These are phyloP conservation scores for Beauveria brongniartii DNA, from an alignment of 2,329 filamentous ascomycete genomes.

Conservation along the genomic window DNA sequence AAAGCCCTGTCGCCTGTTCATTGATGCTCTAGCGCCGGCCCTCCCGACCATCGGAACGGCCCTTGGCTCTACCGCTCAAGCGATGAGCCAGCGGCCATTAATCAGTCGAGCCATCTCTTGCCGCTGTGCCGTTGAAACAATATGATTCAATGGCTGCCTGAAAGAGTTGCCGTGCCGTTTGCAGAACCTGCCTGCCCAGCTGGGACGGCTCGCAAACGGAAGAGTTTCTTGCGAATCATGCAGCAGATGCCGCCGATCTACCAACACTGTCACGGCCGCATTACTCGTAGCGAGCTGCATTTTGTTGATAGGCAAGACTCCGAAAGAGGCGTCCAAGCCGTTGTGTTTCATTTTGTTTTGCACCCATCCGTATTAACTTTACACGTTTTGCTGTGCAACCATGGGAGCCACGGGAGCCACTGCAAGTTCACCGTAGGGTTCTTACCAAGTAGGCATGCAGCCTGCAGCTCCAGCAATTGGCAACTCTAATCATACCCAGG, in stretches of 20 bases:
- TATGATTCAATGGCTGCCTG: not conserved
- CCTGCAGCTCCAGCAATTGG: too few species aligned
- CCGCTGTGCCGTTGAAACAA: not conserved
- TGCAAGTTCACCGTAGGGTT: not conserved
- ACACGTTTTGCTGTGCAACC: not conserved
- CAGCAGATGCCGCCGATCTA: not conserved
- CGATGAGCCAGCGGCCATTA: not conserved
- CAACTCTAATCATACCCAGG: too few species aligned
- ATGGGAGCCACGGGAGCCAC: not conserved
- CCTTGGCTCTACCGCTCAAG: not conserved
- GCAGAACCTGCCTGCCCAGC: not conserved
- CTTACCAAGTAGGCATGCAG: not conserved
- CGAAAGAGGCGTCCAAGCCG: not conserved
- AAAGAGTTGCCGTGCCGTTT: not conserved
- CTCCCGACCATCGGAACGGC: not conserved
- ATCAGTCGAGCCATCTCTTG: too few species aligned
- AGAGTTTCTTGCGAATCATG: not conserved
- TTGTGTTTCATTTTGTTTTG: not conserved
- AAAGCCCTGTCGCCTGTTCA: not conserved
- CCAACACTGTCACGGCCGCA: not conserved
- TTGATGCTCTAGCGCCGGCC: not conserved
- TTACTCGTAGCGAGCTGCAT: not conserved
- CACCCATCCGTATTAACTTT: not conserved
- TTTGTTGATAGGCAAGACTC: not conserved
- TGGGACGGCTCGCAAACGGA: not conserved